Base-by-base conservation (phyloP, 495 filamentous ascomycete genomes). In the Tuber brumale region DNA sequence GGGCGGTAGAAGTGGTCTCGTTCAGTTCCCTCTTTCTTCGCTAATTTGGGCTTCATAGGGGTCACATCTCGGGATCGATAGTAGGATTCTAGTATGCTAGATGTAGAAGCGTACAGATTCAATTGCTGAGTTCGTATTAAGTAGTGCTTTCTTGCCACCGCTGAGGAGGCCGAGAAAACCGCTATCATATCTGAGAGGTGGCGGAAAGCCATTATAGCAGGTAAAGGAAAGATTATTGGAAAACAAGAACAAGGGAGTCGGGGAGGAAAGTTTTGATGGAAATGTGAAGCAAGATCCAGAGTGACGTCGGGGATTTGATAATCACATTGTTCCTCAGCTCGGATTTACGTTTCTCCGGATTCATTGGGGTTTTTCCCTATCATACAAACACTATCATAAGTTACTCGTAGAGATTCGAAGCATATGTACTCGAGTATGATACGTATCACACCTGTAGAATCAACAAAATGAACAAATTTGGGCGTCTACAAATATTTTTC, bases 151-250 rank as follows among this genome's bases (percentile, higher is more conserved):
- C 88, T 86, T 23, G 92, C 92, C 71, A 99, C 88, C 16, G 89
- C 87, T 70, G 90, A 89, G 75, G 93, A 91, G 82, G 92, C 94
- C 86, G 89, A 91, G 82, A 92, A 88, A 57, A 97, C 86, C 77
- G 92, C 91, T 76, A 92, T 90, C 77, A 91, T 88, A 85, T 97
- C 94, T 75, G 97, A 86, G 72, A 97, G 85, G 76, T 90, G 88
- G 83, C 87, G 89, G 74, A 90, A 91, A 78, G 90, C 88, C 91
- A 93, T 92, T 71, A 42, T 41, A 51, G 66, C 12, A 41, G 46
- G 48, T 37, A 16, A 41, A 41, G 31, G 48, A 14, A 21, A 27
- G 73, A n/a, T 35, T 46, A 66, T 16, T 31, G 57, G 57, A 66
- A 18, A 66, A 66, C 37, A 8, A 37, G 69, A 37, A 37, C 19